These are phyloP conservation scores for Carex scoparia DNA, from an alignment of 176 grass and related monocot species.

Conservation along the genomic window DNA sequence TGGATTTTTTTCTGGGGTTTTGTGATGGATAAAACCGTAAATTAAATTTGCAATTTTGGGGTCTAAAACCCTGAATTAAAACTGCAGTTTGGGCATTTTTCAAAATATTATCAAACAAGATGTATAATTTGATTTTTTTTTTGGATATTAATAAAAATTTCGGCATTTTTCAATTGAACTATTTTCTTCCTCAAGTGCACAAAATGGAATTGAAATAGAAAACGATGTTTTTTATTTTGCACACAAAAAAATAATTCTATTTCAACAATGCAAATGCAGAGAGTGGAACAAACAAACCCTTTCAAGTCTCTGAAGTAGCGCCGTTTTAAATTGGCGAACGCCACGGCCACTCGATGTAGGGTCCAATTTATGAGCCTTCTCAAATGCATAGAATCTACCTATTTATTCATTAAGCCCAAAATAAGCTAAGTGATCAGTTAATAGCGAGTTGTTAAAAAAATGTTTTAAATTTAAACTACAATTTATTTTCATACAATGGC, in stretches of 20 bases:
- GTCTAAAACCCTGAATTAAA: too few relatives aligned
- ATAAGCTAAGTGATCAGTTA: not conserved
- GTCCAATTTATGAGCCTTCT: conserved; percentile 92
- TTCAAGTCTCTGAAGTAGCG: conserved; percentile 83
- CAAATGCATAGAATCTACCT: conserved; percentile 97
- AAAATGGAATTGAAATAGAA: not conserved
- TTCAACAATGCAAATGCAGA: not conserved
- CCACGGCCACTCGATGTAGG: conserved; percentile 88
- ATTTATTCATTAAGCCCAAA: conserved; percentile 31
- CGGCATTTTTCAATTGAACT: too few relatives aligned
- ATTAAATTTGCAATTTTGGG: too few relatives aligned
- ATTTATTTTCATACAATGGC: not conserved
- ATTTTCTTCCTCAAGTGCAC: not conserved
- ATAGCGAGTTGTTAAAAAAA: not conserved
- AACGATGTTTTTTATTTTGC: not conserved
- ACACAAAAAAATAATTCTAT: too few relatives aligned
- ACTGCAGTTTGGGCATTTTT: too few relatives aligned
- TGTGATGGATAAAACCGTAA: too few relatives aligned
- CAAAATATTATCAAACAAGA: too few relatives aligned
- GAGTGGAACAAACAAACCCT: conserved; percentile 58
- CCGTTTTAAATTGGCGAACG: conserved; percentile 95
- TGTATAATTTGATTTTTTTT: too few relatives aligned
- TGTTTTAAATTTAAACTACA: not conserved
- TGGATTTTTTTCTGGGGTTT: too few relatives aligned
- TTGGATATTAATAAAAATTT: too few relatives aligned